phyloP scores from a whole-genome alignment of 306 rosid species.

The Psophocarpus tetragonolobus region DNA sequence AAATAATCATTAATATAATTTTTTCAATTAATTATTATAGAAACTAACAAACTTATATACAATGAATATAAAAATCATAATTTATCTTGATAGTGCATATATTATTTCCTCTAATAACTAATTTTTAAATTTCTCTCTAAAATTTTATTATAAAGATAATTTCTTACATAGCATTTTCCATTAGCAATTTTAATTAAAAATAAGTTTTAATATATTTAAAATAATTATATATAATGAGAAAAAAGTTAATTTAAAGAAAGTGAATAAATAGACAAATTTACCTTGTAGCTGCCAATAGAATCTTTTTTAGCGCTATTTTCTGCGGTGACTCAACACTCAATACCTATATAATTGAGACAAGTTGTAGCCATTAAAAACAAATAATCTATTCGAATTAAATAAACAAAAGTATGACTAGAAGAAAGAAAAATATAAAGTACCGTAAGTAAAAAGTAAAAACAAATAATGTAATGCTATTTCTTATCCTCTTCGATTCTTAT shows the following conservation, averaged over 20 bases:
- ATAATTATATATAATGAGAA: not conserved
- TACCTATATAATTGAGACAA: constrained; percentile 50
- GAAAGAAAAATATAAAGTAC: not conserved
- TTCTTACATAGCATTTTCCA: not conserved
- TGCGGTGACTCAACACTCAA: constrained; percentile 51
- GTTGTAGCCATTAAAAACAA: not conserved
- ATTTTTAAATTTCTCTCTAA: not conserved
- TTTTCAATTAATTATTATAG: no score
- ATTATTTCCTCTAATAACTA: no score
- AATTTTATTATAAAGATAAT: not conserved
- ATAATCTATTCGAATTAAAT: not conserved
- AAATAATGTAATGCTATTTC: not conserved
- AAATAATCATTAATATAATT: no score
- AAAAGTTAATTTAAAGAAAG: not conserved
- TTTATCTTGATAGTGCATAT: no score
- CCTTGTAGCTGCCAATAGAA: constrained; percentile 80
- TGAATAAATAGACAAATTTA: constrained; percentile 4
- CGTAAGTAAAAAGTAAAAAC: not conserved
- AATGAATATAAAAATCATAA: no score
- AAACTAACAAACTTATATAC: no score
- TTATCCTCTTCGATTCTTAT: no score
- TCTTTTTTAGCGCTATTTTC: constrained; percentile 56
- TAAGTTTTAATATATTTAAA: not conserved
- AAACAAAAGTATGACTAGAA: not conserved
- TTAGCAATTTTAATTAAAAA: not conserved